Conservation (phyloP, 2,329 filamentous ascomycete species). For the Alternaria longipes region DNA sequence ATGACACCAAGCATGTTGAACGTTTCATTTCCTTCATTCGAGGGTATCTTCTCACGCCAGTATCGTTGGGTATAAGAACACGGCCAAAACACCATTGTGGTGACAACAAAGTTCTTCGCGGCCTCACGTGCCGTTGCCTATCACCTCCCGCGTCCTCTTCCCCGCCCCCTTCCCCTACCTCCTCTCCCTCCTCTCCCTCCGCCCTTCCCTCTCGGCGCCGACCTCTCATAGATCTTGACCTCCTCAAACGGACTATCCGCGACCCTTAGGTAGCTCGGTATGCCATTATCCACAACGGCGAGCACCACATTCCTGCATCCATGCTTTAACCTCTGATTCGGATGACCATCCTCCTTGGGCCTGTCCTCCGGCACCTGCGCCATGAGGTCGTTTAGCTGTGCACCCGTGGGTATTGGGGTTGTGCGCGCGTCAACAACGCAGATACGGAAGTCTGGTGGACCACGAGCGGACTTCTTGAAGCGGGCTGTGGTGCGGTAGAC, state of each 20-base stretch:
- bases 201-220: slow-evolving; percentile 48
- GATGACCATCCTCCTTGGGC: slow-evolving; percentile 61
- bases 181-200: slow-evolving; percentile 48
- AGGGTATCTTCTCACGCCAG: no score
- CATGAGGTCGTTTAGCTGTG: slow-evolving; percentile 75
- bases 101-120: no score
- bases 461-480: slow-evolving; percentile 83
- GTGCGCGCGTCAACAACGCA: slow-evolving; percentile 81
- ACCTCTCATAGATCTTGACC: slow-evolving; percentile 72
- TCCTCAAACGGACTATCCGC: slow-evolving; percentile 78
- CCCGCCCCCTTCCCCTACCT: slow-evolving; percentile 46
- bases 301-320: slow-evolving; percentile 85
- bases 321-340: slow-evolving; percentile 83
- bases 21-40: no score
- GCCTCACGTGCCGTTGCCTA: no score
- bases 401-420: slow-evolving; percentile 75
- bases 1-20: no score
- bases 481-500: slow-evolving; percentile 76
- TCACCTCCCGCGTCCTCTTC: slow-evolving; percentile 18
- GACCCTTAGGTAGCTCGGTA: slow-evolving; percentile 87
- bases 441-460: slow-evolving; percentile 82
- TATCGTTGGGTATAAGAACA: no score
- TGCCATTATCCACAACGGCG: slow-evolving; percentile 87
- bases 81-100: no score
- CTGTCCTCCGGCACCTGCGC: slow-evolving; percentile 76